phyloP scores from a whole-genome alignment of 371 early-diverging fungal species.

The Mortierella sp. region DNA sequence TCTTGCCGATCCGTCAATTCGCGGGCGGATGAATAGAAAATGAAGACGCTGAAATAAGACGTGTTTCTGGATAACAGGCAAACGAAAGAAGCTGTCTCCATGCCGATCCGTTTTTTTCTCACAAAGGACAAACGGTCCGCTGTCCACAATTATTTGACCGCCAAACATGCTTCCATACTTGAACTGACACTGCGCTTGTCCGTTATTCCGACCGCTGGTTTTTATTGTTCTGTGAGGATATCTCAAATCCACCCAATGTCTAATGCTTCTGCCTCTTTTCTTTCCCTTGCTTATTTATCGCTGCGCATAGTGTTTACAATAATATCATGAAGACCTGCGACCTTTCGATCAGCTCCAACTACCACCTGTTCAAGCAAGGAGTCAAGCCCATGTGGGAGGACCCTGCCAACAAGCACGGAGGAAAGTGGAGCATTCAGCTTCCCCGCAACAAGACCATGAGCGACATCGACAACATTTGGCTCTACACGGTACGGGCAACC shows the following conservation, averaged over 20 bases:
- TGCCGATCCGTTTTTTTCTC: background rate
- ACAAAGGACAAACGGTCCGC: background rate
- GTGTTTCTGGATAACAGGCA: background rate
- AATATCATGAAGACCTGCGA: constrained; percentile 87
- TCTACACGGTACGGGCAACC: constrained; percentile 73
- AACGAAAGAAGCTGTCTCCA: background rate
- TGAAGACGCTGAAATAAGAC: background rate
- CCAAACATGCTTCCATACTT: constrained; percentile 83
- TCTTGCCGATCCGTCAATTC: too few relatives aligned
- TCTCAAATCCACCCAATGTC: constrained; percentile 75
- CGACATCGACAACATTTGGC: constrained; percentile 89
- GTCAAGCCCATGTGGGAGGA: constrained; percentile 99
- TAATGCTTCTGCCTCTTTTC: constrained; percentile 66
- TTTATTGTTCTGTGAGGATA: constrained; percentile 89
- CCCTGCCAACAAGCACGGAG: constrained; percentile 94
- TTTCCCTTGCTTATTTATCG: background rate
- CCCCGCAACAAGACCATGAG: constrained; percentile 79
- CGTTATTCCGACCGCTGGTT: constrained; percentile 90
- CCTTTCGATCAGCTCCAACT: constrained; percentile 87
- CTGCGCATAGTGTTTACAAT: constrained; percentile 81
- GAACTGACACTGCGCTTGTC: constrained; percentile 94
- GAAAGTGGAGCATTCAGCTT: constrained; percentile 94
- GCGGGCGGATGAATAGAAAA: background rate
- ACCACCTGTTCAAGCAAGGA: constrained; percentile 97
- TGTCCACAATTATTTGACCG: constrained; percentile 73